phyloP scores from a whole-genome alignment of 2,329 filamentous ascomycete genomes.

The Alternaria dauci region DNA sequence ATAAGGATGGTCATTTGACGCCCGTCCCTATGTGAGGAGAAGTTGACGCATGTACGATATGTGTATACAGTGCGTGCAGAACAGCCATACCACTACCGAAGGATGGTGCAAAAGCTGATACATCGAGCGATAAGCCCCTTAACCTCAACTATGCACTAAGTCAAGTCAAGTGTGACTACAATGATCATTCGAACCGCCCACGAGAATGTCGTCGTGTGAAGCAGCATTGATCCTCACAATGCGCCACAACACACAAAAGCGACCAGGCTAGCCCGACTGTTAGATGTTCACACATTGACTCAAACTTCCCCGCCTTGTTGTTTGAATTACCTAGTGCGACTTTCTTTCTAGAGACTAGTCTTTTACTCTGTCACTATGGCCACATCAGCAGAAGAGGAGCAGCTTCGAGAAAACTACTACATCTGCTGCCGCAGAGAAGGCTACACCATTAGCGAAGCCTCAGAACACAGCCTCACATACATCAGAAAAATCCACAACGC shows the following conservation, averaged over 20 bases:
- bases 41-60: conserved; percentile 16
- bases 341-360: not conserved
- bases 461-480: not conserved
- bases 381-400: not conserved
- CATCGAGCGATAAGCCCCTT: not conserved
- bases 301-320: not conserved
- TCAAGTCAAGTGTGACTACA: not conserved
- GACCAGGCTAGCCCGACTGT: no score
- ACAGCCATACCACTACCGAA: not conserved
- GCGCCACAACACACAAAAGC: not conserved
- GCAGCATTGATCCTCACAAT: not conserved
- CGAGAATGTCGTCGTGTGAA: not conserved
- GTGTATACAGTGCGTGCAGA: not conserved
- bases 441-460: not conserved
- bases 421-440: not conserved
- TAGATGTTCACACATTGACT: not conserved
- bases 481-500: not conserved
- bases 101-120: not conserved
- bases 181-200: not conserved
- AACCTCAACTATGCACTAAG: not conserved
- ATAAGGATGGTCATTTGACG: conserved; percentile 76
- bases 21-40: conserved; percentile 57
- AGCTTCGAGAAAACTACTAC: not conserved
- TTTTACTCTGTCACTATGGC: not conserved
- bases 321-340: not conserved